These are phyloP conservation scores for Chaetomium cochliodes DNA, from an alignment of 495 filamentous ascomycete species.

Conservation along the genomic window DNA sequence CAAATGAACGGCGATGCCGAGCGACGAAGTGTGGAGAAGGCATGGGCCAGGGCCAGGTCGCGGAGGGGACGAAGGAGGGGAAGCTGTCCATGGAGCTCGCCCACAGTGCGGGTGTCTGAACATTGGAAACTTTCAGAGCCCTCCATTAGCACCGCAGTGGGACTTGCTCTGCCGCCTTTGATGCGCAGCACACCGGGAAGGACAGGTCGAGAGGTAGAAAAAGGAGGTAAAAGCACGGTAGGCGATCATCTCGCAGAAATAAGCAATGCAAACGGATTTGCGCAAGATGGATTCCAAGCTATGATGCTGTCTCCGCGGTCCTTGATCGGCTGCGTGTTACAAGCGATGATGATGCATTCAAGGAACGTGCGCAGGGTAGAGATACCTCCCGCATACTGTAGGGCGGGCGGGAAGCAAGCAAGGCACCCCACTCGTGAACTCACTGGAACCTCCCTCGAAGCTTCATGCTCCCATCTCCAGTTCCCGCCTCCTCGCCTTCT, in stretches of 20 bases:
- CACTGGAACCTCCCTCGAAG: conserved; percentile 15
- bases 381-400: conserved; percentile 18
- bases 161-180: neutral
- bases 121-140: conserved; percentile 14
- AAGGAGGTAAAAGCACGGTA: neutral
- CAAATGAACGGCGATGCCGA: conserved; percentile 32
- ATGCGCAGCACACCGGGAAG: neutral
- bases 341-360: conserved; percentile 24
- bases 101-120: neutral
- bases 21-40: conserved; percentile 29
- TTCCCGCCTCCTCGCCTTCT: conserved; percentile 26
- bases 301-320: neutral
- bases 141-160: no score
- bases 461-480: conserved; percentile 32
- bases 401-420: conserved; percentile 25
- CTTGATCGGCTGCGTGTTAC: conserved; percentile 17
- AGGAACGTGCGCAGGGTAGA: conserved; percentile 17
- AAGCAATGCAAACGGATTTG: neutral
- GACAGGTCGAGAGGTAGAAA: neutral
- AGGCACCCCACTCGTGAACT: conserved; percentile 39
- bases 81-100: conserved; percentile 18
- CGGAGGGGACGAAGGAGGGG: conserved; percentile 23
- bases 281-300: neutral
- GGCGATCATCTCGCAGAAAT: neutral
- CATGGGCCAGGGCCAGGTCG: conserved; percentile 22